phyloP scores from a whole-genome alignment of 768 basidiomycete species.

The Suillus alpinus region DNA sequence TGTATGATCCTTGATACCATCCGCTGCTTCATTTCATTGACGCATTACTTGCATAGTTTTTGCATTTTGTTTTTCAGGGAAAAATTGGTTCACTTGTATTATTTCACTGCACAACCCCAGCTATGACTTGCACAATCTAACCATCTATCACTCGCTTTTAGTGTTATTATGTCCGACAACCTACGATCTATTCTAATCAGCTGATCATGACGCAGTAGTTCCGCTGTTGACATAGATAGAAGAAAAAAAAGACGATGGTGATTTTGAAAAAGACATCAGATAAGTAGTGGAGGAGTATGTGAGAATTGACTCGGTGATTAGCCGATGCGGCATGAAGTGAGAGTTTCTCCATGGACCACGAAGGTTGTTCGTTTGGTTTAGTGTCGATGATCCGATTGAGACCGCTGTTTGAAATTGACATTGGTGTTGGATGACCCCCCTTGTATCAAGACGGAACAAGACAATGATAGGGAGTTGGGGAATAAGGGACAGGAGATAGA shows the following conservation, averaged over 20 bases:
- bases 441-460: no score
- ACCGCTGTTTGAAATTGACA: background rate
- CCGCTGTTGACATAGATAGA: background rate
- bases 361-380: background rate
- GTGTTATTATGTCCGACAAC: conserved; percentile 31
- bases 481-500: conserved; percentile 11
- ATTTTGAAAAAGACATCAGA: background rate
- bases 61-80: conserved; percentile 14
- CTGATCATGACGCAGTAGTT: conserved; percentile 7
- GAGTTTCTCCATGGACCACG: background rate
- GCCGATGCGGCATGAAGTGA: background rate
- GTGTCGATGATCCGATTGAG: conserved; percentile 1
- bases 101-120: conserved; percentile 31
- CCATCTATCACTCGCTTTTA: conserved; percentile 22
- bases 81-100: conserved; percentile 29
- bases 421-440: no score
- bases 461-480: background rate
- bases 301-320: background rate
- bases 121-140: conserved; percentile 20
- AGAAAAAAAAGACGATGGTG: background rate
- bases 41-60: conserved; percentile 14
- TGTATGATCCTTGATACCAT: conserved; percentile 8
- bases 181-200: conserved; percentile 29
- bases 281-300: background rate
- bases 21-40: conserved; percentile 12